A percentile compares a stretch with the other conserved stretches of the same genome.
These are phyloP conservation scores for Piromyces sp. DNA, from an alignment of 192 early-diverging fungal genomes.

Conservation along the genomic window DNA sequence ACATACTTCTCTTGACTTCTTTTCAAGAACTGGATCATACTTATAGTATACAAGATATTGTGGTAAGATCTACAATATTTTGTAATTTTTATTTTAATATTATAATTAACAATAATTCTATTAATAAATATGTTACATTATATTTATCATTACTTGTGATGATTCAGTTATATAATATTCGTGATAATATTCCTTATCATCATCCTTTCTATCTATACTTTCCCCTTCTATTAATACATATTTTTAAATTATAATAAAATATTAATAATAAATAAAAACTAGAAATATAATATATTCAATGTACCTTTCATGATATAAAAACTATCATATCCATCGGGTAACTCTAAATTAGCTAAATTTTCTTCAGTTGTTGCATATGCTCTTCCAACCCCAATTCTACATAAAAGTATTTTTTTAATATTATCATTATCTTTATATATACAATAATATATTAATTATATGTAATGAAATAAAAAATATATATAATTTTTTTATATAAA, in stretches of 20 bases:
- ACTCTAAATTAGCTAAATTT: constrained; percentile 6
- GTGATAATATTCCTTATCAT: constrained; percentile 15
- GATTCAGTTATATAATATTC: constrained; percentile 32
- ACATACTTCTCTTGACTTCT: constrained; percentile 23
- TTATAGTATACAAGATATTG: constrained; percentile 35
- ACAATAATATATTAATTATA: too few species aligned
- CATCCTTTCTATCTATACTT: neutral
- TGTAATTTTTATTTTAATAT: neutral
- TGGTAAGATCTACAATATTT: constrained; percentile 36
- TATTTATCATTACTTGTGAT: constrained; percentile 10
- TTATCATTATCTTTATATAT: neutral
- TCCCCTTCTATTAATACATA: neutral
- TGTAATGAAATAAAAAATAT: too few species aligned
- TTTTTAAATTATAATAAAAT: too few species aligned
- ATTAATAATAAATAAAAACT: neutral
- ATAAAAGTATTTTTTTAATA: constrained; percentile 23
- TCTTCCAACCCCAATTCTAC: constrained; percentile 25
- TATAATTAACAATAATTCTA: too few species aligned
- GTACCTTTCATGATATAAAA: constrained; percentile 25
- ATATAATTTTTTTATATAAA: too few species aligned
- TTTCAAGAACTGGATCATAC: constrained; percentile 21
- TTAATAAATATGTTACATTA: too few species aligned
- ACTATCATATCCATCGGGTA: constrained; percentile 41
- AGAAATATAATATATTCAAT: too few species aligned
- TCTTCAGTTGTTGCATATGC: constrained; percentile 16